Percentiles rank a stretch among this genome's conserved stretches.
phyloP scores from a whole-genome alignment of 805 yeast genomes.

The Starmerella khaoyaiensis region DNA sequence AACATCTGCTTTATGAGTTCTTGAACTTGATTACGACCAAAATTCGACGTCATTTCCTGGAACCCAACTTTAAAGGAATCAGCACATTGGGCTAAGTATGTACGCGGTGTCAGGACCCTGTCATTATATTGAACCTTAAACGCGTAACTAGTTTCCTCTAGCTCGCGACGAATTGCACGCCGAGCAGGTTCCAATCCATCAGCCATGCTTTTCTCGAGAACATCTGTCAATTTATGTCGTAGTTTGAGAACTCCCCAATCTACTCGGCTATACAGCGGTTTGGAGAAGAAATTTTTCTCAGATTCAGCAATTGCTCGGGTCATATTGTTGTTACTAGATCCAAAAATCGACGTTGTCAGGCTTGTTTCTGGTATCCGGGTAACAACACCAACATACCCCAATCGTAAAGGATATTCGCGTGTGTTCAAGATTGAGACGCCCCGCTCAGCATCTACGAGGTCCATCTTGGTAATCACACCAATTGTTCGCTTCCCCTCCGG shows the following conservation, averaged over 20 bases:
- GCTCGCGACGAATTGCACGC: slow-evolving; percentile 69
- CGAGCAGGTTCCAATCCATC: slow-evolving; percentile 78
- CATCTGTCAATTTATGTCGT: slow-evolving; percentile 69
- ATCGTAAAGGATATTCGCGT: slow-evolving; percentile 72
- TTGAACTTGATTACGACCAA: slow-evolving; percentile 71
- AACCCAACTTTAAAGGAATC: slow-evolving; percentile 76
- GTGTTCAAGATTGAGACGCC: slow-evolving; percentile 62
- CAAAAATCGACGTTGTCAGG: slow-evolving; percentile 9
- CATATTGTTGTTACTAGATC: slow-evolving; percentile 37
- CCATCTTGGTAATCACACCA: slow-evolving; percentile 91
- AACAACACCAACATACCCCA: slow-evolving; percentile 99
- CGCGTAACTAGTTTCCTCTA: slow-evolving; percentile 83
- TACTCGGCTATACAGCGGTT: slow-evolving; percentile 47
- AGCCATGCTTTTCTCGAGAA: slow-evolving; percentile 85
- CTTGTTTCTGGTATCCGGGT: slow-evolving; percentile 51
- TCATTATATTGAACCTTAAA: slow-evolving; percentile 96
- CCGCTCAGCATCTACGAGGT: slow-evolving; percentile 62
- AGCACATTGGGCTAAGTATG: slow-evolving; percentile 81
- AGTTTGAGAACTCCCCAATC: slow-evolving; percentile 63
- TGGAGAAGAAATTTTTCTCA: slow-evolving; percentile 50
- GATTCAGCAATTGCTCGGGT: slow-evolving; percentile 33
- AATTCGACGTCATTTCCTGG: slow-evolving; percentile 71
- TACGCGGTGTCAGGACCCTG: slow-evolving; percentile 82
- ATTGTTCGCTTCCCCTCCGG: slow-evolving; percentile 92
- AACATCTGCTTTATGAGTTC: slow-evolving; percentile 67